Evolutionary conservation across 2,329 filamentous ascomycete species (phyloP), one percentile per base, ranked within the genome.

Genomic region (Cladosporium austrohemisphaericum): DNA sequence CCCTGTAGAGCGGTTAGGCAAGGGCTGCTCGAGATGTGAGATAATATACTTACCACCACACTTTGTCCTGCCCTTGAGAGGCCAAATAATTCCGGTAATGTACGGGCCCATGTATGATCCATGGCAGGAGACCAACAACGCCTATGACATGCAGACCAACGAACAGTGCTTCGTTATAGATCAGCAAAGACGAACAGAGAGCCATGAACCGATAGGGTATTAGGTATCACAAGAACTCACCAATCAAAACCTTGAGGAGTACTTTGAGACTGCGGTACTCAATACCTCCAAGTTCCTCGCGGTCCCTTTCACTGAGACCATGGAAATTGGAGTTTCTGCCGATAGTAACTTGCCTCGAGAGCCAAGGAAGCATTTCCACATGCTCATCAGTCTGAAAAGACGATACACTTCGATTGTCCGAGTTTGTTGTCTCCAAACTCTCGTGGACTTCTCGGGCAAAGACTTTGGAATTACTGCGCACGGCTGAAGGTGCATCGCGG

Each of bases 261-360:
- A 89, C 87, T 66, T 95, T 92, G 52, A 97, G 67, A 0, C 91
- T 87, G 5, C 92, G 84, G 63, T 97, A 97, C 66, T 97, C 92
- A 54, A 97, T 95, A n/a, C 92, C 92, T 10, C 92, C 92, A 3
- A 97, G 72, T 67, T 97, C 92, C 65, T 97, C 89, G 55, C 91
- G 81, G 68, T 97, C 89, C 55, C 92, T 88, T 58, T 94, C 86
- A 0, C 85, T 87, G 55, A 97, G 69, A n/a, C 18, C 46, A 22
- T n/a, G 44, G 41, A 25, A 51, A 16, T 44, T 32, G 6, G 41
- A 44, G 13, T 44, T 44, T 9, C 13, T 44, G 8, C 41, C 41
- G 29, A 33, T 6, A 11, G 41, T 44, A 28, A 44, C 28, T 4
- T 16, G 23, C 7, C 10, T 3, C 6, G 26, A 44, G 9, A 44